Conservation (phyloP, 805 yeast genomes). For the Saturnispora dispora region DNA sequence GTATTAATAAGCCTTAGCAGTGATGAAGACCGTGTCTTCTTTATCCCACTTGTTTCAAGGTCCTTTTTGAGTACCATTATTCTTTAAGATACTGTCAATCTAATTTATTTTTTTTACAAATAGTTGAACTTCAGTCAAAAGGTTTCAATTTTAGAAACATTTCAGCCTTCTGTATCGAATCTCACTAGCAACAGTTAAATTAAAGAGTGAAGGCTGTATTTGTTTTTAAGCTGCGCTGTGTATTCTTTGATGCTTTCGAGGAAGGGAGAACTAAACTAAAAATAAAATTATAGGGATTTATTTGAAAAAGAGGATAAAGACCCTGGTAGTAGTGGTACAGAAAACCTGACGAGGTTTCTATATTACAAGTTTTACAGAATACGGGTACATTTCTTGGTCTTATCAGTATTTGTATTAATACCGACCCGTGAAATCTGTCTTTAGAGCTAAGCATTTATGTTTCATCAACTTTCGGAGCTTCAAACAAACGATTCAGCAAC, state of each 20-base stretch:
- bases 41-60: background rate
- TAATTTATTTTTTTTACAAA: background rate
- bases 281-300: too few species aligned
- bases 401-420: too few species aligned
- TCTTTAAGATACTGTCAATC: background rate
- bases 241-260: too few species aligned
- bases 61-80: background rate
- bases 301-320: too few species aligned
- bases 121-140: background rate
- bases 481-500: background rate
- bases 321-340: too few species aligned
- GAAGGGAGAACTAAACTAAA: too few species aligned
- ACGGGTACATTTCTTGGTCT: too few species aligned
- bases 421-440: background rate
- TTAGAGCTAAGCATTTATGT: background rate
- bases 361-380: too few species aligned
- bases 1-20: conserved; percentile 3
- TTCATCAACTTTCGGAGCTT: background rate
- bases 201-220: background rate
- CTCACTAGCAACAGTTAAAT: background rate
- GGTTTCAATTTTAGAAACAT: background rate
- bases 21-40: conserved; percentile 10
- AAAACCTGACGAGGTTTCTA: too few species aligned
- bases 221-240: background rate
- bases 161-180: background rate